Percentiles rank a stretch among this genome's conserved stretches.
phyloP scores from a whole-genome alignment of 1,284 basidiomycete genomes.

The Takashimella koratensis region DNA sequence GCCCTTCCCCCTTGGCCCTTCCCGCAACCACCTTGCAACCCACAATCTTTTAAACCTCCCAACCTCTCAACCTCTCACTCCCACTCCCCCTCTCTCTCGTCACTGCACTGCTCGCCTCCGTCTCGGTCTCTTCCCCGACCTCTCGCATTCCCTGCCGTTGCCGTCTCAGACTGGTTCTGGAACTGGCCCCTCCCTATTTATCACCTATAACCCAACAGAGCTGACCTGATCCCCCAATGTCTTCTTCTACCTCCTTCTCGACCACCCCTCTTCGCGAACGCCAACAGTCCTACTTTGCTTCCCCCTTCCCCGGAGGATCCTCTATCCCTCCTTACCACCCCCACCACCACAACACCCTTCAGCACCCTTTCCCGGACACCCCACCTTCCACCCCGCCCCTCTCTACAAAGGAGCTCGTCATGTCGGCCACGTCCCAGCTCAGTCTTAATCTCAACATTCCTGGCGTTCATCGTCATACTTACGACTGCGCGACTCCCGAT shows the following conservation, averaged over 20 bases:
- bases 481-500: not conserved
- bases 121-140: not conserved
- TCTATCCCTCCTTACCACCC: not conserved
- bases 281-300: not conserved
- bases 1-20: not conserved
- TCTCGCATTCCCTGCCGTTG: not conserved
- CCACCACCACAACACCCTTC: constrained; percentile 2
- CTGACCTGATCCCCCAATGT: not conserved
- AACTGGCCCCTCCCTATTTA: too few species aligned
- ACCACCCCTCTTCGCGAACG: not conserved
- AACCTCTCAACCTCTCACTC: not conserved
- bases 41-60: not conserved
- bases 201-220: too few species aligned
- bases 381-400: not conserved
- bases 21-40: too few species aligned
- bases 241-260: constrained; percentile 5
- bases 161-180: not conserved
- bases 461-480: not conserved
- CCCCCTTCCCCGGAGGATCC: not conserved
- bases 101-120: too few species aligned
- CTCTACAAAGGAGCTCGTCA: not conserved
- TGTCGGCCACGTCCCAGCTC: not conserved
- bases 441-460: not conserved
- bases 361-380: not conserved
- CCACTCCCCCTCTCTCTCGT: constrained; percentile 2